Base-by-base conservation (phyloP, 2,329 filamentous ascomycete genomes). In the Neocucurbitaria cava region DNA sequence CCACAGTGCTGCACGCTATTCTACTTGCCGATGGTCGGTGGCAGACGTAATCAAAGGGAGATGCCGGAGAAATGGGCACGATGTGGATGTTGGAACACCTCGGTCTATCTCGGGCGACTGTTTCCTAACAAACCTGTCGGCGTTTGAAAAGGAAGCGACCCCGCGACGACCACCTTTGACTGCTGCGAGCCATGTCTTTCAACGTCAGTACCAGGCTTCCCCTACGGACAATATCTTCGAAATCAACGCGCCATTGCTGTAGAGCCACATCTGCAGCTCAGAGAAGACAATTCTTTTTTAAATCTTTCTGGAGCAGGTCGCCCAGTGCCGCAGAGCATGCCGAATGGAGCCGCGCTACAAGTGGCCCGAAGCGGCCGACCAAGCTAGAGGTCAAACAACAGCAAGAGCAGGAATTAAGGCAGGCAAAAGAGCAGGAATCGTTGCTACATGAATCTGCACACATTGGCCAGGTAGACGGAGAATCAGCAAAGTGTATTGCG, bases 121-220 rank as follows among this genome's bases (percentile, higher is more conserved):
- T 59, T 62, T 52, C 56, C 52, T 44, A 50, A 39, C 52, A 46
- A 50, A 39, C 52, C 42, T 44, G 5, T 50, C 63, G 58, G 61
- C 52, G 11, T 59, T 43, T 65, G 61, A 63, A 59, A 59, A 60
- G 43, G 49, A 62, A 60, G 50, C 43, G 41, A 48, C 53, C 59
- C 61, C 56, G 49, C 62, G 45, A 46, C 51, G 41, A 28, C 33
- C 49, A 40, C 18, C 47, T 31, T 36, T 40, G 26, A 46, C 57
- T 51, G 54, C 53, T 54, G 49, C 58, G 56, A 54, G 58, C 38
- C 62, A 73, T 74, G 71, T 64, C 71, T 47, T 53, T 66, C 45
- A 65, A 62, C 53, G 54, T 71, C 58, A 62, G 64, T 51, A 61
- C 60, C 54, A 68, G 48, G 17, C 18, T 54, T 26, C 46, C 55